A percentile compares a stretch with the other conserved stretches of the same genome.
These are phyloP conservation scores for Mycena haematopus DNA, from an alignment of 768 basidiomycete species.

Conservation along the genomic window DNA sequence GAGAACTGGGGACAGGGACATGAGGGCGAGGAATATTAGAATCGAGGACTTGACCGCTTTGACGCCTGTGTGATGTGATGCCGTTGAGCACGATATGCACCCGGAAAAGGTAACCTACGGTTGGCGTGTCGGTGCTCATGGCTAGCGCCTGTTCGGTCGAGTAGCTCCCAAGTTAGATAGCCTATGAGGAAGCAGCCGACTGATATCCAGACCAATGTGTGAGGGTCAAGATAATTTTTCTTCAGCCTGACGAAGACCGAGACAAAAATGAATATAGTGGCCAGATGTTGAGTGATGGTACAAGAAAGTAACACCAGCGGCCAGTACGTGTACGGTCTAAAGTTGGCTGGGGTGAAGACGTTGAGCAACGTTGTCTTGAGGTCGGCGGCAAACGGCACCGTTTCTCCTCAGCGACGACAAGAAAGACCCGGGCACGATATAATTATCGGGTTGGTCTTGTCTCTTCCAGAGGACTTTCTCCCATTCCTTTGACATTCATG, in stretches of 20 bases:
- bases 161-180: constrained; percentile 67
- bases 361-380: constrained; percentile 17
- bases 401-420: constrained; percentile 80
- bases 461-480: constrained; percentile 81
- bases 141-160: constrained; percentile 41
- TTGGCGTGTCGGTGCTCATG: constrained; percentile 37
- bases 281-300: constrained; percentile 85
- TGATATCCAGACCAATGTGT: constrained; percentile 70
- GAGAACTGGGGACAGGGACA: constrained; percentile 90
- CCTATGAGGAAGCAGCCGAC: constrained; percentile 64
- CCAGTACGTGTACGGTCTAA: constrained; percentile 79
- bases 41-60: constrained; percentile 82
- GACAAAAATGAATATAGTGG: constrained; percentile 82
- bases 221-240: constrained; percentile 68
- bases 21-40: constrained; percentile 85
- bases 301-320: constrained; percentile 72
- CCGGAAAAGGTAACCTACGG: constrained; percentile 36
- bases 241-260: constrained; percentile 78
- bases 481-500: constrained; percentile 49
- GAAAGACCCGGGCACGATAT: constrained; percentile 78
- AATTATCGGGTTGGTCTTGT: constrained; percentile 83
- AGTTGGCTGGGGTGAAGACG: constrained; percentile 62
- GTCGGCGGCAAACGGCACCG: constrained; percentile 48
- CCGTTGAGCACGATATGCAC: constrained; percentile 12
- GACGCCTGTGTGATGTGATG: constrained; percentile 53